Evolutionary conservation across 768 basidiomycete genomes (phyloP).

Genomic region (Imleria badia): DNA sequence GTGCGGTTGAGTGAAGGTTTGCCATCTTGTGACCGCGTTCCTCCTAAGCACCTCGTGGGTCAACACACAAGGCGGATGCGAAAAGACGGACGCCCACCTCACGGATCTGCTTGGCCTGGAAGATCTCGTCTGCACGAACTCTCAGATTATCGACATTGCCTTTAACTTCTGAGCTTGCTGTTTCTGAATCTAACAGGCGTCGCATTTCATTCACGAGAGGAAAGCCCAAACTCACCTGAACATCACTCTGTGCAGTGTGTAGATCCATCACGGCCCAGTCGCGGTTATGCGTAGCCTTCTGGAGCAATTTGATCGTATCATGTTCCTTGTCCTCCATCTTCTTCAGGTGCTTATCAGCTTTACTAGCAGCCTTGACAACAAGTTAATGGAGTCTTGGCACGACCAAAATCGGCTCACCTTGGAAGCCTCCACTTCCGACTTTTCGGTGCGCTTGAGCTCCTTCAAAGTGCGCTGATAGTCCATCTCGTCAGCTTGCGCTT

Average conservation of each 20-base stretch:
- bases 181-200: constrained; percentile 23
- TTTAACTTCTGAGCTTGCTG: constrained; percentile 22
- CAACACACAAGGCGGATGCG: not conserved
- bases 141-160: constrained; percentile 18
- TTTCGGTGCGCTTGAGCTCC: constrained; percentile 53
- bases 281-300: constrained; percentile 53
- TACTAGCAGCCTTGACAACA: constrained; percentile 40
- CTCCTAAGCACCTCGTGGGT: constrained; percentile 2
- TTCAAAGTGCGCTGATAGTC: constrained; percentile 52
- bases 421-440: constrained; percentile 48
- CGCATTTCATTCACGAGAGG: too few relatives aligned
- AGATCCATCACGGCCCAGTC: constrained; percentile 46
- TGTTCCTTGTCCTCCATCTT: constrained; percentile 54
- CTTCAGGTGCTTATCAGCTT: constrained; percentile 45
- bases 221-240: constrained; percentile 36
- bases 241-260: constrained; percentile 42
- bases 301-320: constrained; percentile 47
- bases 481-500: constrained; percentile 52
- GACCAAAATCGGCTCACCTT: constrained; percentile 39
- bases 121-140: constrained; percentile 20
- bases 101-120: constrained; percentile 19
- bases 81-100: constrained; percentile 17
- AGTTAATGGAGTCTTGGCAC: not conserved
- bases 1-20: too few relatives aligned
- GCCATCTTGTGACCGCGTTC: constrained; percentile 22